phyloP scores from a whole-genome alignment of 148 eudicot genomes.

The Fagopyrum homotropicum region DNA sequence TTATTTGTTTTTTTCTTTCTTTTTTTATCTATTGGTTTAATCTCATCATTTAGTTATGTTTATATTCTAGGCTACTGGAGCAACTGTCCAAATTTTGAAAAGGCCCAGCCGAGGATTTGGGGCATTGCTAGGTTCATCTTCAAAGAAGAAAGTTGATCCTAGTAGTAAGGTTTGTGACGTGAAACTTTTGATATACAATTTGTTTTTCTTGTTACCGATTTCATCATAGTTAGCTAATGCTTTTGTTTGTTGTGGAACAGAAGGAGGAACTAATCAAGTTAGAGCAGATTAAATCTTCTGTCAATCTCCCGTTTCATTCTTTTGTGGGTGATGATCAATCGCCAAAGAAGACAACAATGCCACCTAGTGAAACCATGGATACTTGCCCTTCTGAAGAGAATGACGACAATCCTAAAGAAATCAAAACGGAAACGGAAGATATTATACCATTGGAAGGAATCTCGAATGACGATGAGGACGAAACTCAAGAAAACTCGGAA shows the following conservation, averaged over 20 bases:
- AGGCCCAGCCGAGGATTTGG: slow-evolving; percentile 85
- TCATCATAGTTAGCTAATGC: no score
- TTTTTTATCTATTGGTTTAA: neutral
- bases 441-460: slow-evolving; percentile 40
- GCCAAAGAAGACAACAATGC: slow-evolving; percentile 14
- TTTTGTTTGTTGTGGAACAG: slow-evolving; percentile 18
- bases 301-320: slow-evolving; percentile 74
- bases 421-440: slow-evolving; percentile 39
- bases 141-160: slow-evolving; percentile 52
- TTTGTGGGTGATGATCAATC: slow-evolving; percentile 31
- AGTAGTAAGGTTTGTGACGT: slow-evolving; percentile 26
- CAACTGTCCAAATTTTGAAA: slow-evolving; percentile 65
- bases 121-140: slow-evolving; percentile 57
- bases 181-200: neutral
- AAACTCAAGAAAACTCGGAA: slow-evolving; percentile 12
- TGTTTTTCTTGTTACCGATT: neutral
- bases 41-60: neutral
- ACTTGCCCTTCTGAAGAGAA: slow-evolving; percentile 13
- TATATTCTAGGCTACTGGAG: slow-evolving; percentile 42
- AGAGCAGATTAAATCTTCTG: slow-evolving; percentile 80
- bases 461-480: slow-evolving; percentile 32
- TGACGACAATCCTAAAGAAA: slow-evolving; percentile 14
- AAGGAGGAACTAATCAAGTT: slow-evolving; percentile 42
- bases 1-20: neutral
- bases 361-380: neutral